Evolutionary conservation across 148 eudicot genomes (phyloP), one percentile per base, ranked within the genome.

Genomic region (Beta vulgaris): DNA sequence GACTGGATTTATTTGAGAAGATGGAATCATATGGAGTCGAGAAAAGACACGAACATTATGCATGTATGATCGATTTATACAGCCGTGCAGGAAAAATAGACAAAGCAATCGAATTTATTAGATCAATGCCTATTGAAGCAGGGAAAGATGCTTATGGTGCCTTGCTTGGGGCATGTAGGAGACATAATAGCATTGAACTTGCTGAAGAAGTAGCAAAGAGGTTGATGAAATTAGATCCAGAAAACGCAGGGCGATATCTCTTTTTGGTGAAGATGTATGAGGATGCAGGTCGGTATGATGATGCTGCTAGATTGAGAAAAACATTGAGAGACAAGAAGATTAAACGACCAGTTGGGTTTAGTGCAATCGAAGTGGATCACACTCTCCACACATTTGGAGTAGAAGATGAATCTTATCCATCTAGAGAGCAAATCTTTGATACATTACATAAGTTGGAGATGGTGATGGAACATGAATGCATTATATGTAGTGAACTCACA

Each of bases 41-140:
- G 8, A 80, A 68, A 62, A 68, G 42, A 29, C 61, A 70, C 39
- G 73, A 76, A 57, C 87, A 85, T 74, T 82, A 85, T 79, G 87
- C 83, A 57, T 85, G 87, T 70, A 72, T 85, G 51, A 78, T 85
- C 14, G 85, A 85, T 76, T 64, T 85, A 28, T 76, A 76, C 14
- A 80, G 83, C 14, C 76, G 87, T 21, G 77, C 87, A 29, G 85
- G 83, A 29, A 39, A 67, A 49, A 46, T 85, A 42, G 65, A 76
- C 43, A 70, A 75, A 44, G 87, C 87, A 13, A 58, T 79, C n/a
- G 70, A 77, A 48, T 60, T 79, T 58, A 72, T 81, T 1, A 59
- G 53, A 26, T 44, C 69, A 3, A 85, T 82, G 87, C 87, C 85
- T 40, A 14, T 70, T 36, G 40, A 44, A 25, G 77, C 85, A 63